Evolutionary conservation across 805 yeast species (phyloP), one percentile per base, ranked within the genome.

Genomic region (Candida saitoana): DNA sequence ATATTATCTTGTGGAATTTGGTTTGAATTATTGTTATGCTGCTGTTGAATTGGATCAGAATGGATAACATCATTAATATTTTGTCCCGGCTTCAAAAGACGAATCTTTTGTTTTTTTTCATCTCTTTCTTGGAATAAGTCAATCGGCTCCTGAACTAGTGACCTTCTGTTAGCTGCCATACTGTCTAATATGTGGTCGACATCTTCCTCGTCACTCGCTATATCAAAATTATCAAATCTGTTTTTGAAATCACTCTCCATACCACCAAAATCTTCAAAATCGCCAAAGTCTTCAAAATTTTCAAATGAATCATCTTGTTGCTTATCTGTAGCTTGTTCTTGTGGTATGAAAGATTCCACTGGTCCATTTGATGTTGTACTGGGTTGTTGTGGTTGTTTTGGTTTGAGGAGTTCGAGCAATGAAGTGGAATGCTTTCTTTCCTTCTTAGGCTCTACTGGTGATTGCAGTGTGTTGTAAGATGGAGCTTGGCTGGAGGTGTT

Each of bases 171-270:
- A 2, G 40, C 22, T n/a, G 41, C 27, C 18, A 38, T 34, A 38
- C 37, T 34, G 31, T 37, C 46, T 12, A 38, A 30, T 16, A 41
- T 40, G 40, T 44, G 39, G 20, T 43, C 49, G 9, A 47, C 56
- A 30, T 54, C 62, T 34, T 65, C 72, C 35, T 68, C 72, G 41
- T 67, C 72, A 36, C 65, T 57, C 7, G 57, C 69, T 32, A 59
- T 52, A 38, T 63, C 69, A 45, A 65, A 57, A 29, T 54, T 55
- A 33, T 52, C 46, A 47, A 29, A 41, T 49, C 39, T 42, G 52
- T 44, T 52, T 37, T 46, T 18, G 18, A 48, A 42, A 37, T 45
- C 43, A 39, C 45, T 38, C n/a, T 35, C 42, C 15, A 39, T 34
- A 3, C 54, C 59, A 20, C 56, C 59, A 31, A 55, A 60, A 34